These are phyloP conservation scores for Medicago ruthenica DNA, from an alignment of 306 rosid genomes.

Conservation along the genomic window DNA sequence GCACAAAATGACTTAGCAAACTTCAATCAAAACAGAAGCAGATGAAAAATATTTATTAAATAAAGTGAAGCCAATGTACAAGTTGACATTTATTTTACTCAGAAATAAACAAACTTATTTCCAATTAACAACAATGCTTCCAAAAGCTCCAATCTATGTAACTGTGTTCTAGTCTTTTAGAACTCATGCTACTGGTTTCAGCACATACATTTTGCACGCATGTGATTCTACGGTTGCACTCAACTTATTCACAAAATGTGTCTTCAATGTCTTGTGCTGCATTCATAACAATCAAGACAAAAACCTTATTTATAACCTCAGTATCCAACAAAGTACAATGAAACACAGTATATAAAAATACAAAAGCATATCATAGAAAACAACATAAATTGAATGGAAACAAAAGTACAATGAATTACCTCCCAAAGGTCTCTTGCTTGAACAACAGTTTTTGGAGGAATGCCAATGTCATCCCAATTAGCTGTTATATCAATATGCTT, in stretches of 20 bases:
- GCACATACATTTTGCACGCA: conserved; percentile 73
- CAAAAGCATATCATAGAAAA: not conserved
- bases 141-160: conserved; percentile 18
- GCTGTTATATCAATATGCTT: conserved; percentile 55
- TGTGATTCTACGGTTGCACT: conserved; percentile 70
- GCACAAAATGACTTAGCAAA: not conserved
- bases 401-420: conserved; percentile 48
- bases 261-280: conserved; percentile 83
- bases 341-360: not conserved
- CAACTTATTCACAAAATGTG: conserved; percentile 58
- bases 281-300: conserved; percentile 28
- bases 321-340: not conserved
- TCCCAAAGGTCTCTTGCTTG: conserved; percentile 92
- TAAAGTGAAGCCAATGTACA: not conserved
- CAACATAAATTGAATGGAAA: not conserved
- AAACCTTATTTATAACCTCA: not conserved
- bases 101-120: not conserved
- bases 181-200: conserved; percentile 70
- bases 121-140: not conserved
- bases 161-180: not conserved
- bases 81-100: not conserved
- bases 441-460: conserved; percentile 63
- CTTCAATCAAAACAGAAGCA: conserved; percentile 16
- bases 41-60: conserved; percentile 27
- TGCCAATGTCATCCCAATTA: conserved; percentile 87